Conservation (phyloP, 768 basidiomycete species). For the Termitomyces heimii region DNA sequence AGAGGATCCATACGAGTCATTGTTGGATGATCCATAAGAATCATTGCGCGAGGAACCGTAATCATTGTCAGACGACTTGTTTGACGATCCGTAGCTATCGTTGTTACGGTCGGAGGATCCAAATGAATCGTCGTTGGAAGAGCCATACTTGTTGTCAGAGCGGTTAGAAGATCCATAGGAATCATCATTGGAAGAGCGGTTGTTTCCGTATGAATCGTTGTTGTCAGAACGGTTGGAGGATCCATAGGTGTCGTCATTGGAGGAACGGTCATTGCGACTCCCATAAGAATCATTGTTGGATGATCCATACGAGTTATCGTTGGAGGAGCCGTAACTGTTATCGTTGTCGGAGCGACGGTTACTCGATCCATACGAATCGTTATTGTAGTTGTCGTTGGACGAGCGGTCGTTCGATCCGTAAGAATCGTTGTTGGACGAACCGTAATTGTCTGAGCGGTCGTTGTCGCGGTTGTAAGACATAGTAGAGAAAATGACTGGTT, state of each 20-base stretch:
- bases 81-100: constrained; percentile 22
- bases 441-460: constrained; percentile 13
- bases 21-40: constrained; percentile 9
- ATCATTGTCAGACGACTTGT: constrained; percentile 17
- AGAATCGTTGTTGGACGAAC: constrained; percentile 21
- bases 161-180: neutral
- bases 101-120: constrained; percentile 13
- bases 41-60: constrained; percentile 19
- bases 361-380: constrained; percentile 17
- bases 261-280: constrained; percentile 13
- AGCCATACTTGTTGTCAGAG: constrained; percentile 18
- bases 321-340: constrained; percentile 7
- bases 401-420: constrained; percentile 14
- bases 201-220: constrained; percentile 16
- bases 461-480: constrained; percentile 1
- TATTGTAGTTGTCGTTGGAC: constrained; percentile 17
- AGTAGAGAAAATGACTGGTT: neutral
- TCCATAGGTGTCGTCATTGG: constrained; percentile 17
- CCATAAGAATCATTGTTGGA: constrained; percentile 17
- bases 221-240: constrained; percentile 11
- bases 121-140: constrained; percentile 20
- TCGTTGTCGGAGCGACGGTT: constrained; percentile 3
- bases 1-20: constrained; percentile 8
- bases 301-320: constrained; percentile 7
- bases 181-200: constrained; percentile 6